A percentile compares a stretch with the other conserved stretches of the same genome.
phyloP scores from a whole-genome alignment of 176 grass and related monocot genomes.

The Carex kokanica region DNA sequence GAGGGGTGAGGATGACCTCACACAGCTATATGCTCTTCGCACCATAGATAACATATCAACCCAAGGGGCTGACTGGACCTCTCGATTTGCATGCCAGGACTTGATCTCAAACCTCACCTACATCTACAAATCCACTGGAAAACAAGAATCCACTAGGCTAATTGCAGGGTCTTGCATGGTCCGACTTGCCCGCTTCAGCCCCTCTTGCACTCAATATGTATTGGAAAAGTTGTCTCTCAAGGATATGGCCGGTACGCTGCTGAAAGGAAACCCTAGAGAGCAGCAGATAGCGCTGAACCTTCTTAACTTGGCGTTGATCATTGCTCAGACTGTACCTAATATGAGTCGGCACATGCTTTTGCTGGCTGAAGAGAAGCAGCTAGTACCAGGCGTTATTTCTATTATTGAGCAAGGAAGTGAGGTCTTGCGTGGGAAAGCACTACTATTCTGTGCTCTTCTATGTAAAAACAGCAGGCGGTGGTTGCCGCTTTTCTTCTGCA shows the following conservation, averaged over 20 bases:
- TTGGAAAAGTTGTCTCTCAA: slow-evolving; percentile 73
- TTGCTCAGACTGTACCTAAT: slow-evolving; percentile 53
- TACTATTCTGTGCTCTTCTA: slow-evolving; percentile 83
- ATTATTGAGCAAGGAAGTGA: slow-evolving; percentile 76
- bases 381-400: slow-evolving; percentile 64
- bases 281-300: slow-evolving; percentile 90
- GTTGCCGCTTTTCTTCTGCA: slow-evolving; percentile 91
- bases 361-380: slow-evolving; percentile 73
- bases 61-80: slow-evolving; percentile 87
- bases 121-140: slow-evolving; percentile 91
- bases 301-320: slow-evolving; percentile 72
- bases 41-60: slow-evolving; percentile 97
- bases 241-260: slow-evolving; percentile 60
- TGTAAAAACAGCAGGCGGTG: slow-evolving; percentile 88
- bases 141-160: slow-evolving; percentile 84
- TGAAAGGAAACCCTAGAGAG: slow-evolving; percentile 82
- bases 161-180: slow-evolving; percentile 88
- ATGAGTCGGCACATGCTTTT: slow-evolving; percentile 71
- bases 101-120: slow-evolving; percentile 75
- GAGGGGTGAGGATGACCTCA: slow-evolving; percentile 94
- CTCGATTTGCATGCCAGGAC: slow-evolving; percentile 89
- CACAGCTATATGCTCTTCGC: slow-evolving; percentile 90
- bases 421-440: slow-evolving; percentile 84
- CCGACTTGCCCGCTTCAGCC: slow-evolving; percentile 72
- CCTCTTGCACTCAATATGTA: slow-evolving; percentile 72